Conservation (phyloP, 352 stramenopile genomes). For the Phytophthora tubulina region DNA sequence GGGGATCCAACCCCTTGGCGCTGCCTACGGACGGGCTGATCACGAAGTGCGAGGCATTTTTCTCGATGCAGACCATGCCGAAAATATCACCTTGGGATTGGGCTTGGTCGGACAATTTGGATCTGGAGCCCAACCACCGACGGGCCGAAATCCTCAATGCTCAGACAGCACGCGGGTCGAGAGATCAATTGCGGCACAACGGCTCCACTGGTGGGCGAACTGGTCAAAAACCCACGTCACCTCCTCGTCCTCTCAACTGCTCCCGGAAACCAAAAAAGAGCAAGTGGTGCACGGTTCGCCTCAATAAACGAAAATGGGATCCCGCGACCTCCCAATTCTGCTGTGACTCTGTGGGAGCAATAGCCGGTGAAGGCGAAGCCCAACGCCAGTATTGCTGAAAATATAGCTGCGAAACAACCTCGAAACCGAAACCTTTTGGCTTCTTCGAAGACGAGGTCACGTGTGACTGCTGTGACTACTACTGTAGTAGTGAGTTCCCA, state of each 20-base stretch:
- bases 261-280: constrained; percentile 36
- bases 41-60: constrained; percentile 39
- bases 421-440: constrained; percentile 32
- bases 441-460: constrained; percentile 18
- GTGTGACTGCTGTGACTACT: neutral
- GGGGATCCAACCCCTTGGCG: constrained; percentile 15
- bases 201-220: constrained; percentile 30
- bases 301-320: constrained; percentile 45
- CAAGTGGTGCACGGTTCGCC: constrained; percentile 33
- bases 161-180: constrained; percentile 12
- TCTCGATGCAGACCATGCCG: constrained; percentile 43
- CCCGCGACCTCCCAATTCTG: constrained; percentile 3
- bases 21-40: constrained; percentile 34
- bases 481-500: neutral
- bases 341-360: constrained; percentile 10
- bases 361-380: constrained; percentile 13
- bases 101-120: constrained; percentile 42
- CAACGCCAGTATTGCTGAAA: constrained; percentile 10
- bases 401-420: constrained; percentile 39
- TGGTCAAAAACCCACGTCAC: constrained; percentile 27
- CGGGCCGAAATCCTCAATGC: constrained; percentile 17
- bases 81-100: constrained; percentile 50
- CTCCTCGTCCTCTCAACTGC: constrained; percentile 37
- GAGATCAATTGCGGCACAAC: constrained; percentile 23
- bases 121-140: constrained; percentile 37